phyloP scores from a whole-genome alignment of 2,329 filamentous ascomycete species.

The Xylaria sp. region DNA sequence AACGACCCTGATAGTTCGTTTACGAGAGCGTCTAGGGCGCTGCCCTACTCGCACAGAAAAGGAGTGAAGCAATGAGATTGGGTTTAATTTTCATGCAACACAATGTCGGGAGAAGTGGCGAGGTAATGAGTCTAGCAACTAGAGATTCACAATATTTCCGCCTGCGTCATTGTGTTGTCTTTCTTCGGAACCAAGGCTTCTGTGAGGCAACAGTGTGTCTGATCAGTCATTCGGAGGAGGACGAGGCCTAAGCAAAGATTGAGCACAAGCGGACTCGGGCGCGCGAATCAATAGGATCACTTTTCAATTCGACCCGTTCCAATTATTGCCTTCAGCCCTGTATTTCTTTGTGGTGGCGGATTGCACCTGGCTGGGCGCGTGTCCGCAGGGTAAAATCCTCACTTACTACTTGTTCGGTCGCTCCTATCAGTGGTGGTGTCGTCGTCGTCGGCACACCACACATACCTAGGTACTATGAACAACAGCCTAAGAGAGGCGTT shows the following conservation, averaged over 20 bases:
- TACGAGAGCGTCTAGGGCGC: background rate
- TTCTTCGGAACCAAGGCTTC: background rate
- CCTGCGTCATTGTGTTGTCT: conserved; percentile 12
- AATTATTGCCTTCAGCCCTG: conserved; percentile 13
- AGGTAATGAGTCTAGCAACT: background rate
- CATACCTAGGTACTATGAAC: background rate
- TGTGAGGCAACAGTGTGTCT: background rate
- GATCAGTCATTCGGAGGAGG: conserved; percentile 4
- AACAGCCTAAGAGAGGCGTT: conserved; percentile 8
- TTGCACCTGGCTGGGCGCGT: conserved; percentile 4
- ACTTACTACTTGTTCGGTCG: background rate
- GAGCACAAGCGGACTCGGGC: conserved; percentile 10
- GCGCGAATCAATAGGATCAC: conserved; percentile 11
- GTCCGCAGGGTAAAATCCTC: background rate
- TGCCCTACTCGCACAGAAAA: background rate
- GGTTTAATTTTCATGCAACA: background rate
- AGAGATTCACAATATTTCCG: background rate
- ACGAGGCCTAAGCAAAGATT: conserved; percentile 5
- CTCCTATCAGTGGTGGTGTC: too few relatives aligned
- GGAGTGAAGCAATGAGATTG: background rate
- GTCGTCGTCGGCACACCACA: background rate
- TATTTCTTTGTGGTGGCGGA: conserved; percentile 17
- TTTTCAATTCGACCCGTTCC: conserved; percentile 3
- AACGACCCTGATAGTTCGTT: too few relatives aligned
- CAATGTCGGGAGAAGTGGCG: background rate